Evolutionary conservation across 192 early-diverging fungal species (phyloP), one percentile per base, ranked within the genome.

Genomic region (Cladochytrium replicatum): DNA sequence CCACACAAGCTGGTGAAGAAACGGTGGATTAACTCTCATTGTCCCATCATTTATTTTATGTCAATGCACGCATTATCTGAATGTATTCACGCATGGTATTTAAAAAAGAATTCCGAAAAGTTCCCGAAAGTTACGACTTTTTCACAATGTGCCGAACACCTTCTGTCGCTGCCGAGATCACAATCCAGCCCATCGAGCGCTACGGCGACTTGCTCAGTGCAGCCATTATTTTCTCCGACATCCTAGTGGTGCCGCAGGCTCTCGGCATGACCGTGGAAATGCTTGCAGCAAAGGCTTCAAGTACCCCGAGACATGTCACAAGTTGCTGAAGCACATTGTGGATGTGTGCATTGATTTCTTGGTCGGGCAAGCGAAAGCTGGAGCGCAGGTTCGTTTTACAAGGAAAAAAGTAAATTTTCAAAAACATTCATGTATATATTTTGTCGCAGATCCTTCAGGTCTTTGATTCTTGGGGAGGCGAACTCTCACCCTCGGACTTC

Each of bases 141-240:
- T 96, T 99, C 64, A 83, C 81, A 48, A 82, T 99, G 48, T 96
- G 93, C 69, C 78, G 88, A 38, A 85, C 88, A 4, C 95, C 95
- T 22, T 84, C 82, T 57, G 67, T 96, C 26, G 95, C 93, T 7
- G 88, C 87, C 50, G 75, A 87, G 51, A 82, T 99, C n/a, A 99
- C 95, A 3, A 57, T 99, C 32, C 93, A 99, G 75, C 95, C 95
- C 38, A 85, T 99, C 62, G 84, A 91, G 48, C 85, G 93, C 30
- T 99, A 89, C 65, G 76, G 55, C 5, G 86, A 79, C 0, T 78
- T 95, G 11, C 72, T 99, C 32, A 93, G 95, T 56, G 93, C 91
- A 2, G 85, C 91, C 4, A 99, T 99, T 61, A 99, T 99, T 57
- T 99, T 99, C 63, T 92, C 88, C 0, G 95, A 99, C 71, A 99